phyloP scores from a whole-genome alignment of 202 grass and related monocot genomes.

The Brachypodium distachyon region DNA sequence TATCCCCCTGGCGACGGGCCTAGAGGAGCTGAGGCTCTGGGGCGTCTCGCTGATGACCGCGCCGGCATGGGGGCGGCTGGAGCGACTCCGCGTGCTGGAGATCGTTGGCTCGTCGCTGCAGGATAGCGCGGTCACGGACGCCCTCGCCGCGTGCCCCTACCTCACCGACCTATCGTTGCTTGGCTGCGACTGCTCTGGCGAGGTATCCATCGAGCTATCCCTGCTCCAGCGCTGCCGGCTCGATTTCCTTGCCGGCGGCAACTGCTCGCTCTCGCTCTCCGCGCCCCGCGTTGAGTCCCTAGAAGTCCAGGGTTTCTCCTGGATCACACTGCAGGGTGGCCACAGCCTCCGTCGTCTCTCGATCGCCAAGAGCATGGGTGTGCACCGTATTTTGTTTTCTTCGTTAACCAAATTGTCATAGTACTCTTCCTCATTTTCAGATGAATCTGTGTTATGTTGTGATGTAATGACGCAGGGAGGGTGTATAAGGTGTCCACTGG shows the following conservation, averaged over 20 bases:
- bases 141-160: constrained; percentile 60
- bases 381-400: not conserved
- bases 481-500: constrained; percentile 64
- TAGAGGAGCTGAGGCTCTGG: constrained; percentile 82
- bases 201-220: constrained; percentile 44
- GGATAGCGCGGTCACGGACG: constrained; percentile 52
- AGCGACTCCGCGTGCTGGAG: constrained; percentile 56
- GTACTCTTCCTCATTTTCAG: not conserved
- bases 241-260: constrained; percentile 60
- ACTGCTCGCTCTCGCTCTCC: constrained; percentile 45
- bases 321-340: constrained; percentile 49
- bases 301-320: constrained; percentile 79
- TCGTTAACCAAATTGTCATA: not conserved
- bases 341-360: constrained; percentile 52
- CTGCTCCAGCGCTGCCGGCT: constrained; percentile 65
- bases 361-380: constrained; percentile 79
- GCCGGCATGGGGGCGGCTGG: constrained; percentile 55
- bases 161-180: constrained; percentile 78
- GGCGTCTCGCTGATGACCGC: constrained; percentile 51
- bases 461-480: constrained; percentile 44
- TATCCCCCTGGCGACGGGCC: constrained; percentile 32
- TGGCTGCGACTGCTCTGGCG: constrained; percentile 63
- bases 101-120: constrained; percentile 64
- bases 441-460: not conserved
- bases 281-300: constrained; percentile 56